Base-by-base conservation (phyloP, 2,329 filamentous ascomycete genomes). In the Capronia coronata region DNA sequence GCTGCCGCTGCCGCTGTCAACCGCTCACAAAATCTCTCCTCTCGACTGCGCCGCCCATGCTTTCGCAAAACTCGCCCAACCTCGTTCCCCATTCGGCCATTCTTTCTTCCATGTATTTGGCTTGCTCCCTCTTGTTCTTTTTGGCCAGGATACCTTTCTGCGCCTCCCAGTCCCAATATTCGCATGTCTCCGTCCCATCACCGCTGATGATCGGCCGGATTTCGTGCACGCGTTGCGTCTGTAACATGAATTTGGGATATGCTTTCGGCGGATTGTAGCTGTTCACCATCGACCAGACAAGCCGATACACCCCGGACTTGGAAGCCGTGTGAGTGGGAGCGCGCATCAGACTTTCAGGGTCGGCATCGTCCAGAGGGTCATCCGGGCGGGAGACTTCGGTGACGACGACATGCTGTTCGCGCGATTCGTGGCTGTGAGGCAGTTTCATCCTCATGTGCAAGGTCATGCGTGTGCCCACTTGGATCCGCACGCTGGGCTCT, bases 211-310 rank as follows among this genome's bases (percentile, higher is more conserved):
- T 60, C 48, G 70, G 69, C 16, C 61, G 61, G 29, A 76, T 62
- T 62, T 75, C 73, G 54, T 75, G 72, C n/a, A 72, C 69, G 9
- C 72, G 61, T 56, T 75, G 71, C 23, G 68, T 66, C 43, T 61
- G 64, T 45, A 75, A 48, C 14, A 75, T 41, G n/a, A 60, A 66
- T 2, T 55, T 57, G 8, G 65, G 57, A 16, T 55, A 48, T 64
- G 61, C 57, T 54, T 67, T 46, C 48, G 65, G 52, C 9, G 60
- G 49, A 38, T 63, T 67, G 13, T 63, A 68, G 60, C 29, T 48
- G 29, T 11, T 52, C 11, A 65, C 61, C 16, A 62, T 61, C 21
- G 68, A 63, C 10, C 63, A 65, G 4, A 74, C 65, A 1, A 65
- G 45, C 1, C 63, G 50, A 4, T 61, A 61, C 18, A 55, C 49